phyloP scores from a whole-genome alignment of 495 filamentous ascomycete genomes.

The Neurospora sp. region DNA sequence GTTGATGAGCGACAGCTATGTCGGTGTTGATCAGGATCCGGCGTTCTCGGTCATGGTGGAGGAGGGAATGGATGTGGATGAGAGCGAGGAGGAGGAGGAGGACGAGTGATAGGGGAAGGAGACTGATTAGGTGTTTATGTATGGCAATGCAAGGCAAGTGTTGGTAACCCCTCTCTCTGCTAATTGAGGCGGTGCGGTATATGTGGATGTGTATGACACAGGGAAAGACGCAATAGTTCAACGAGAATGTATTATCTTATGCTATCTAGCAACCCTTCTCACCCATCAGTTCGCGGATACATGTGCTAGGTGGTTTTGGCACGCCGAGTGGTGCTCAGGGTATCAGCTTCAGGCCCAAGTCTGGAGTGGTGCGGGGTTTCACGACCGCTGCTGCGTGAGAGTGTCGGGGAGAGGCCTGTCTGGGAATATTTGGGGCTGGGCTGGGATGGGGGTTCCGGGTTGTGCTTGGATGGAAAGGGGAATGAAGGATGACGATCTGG shows the following conservation, averaged over 20 bases:
- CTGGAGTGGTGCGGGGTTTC: neutral
- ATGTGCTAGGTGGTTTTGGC: neutral
- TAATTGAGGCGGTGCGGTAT: neutral
- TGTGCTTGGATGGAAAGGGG: neutral
- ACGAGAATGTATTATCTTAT: conserved; percentile 7
- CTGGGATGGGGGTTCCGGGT: neutral
- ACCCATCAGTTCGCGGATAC: neutral
- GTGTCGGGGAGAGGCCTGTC: neutral
- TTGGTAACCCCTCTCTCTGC: neutral
- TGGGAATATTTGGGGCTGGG: neutral
- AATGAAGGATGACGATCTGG: neutral
- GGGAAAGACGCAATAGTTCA: conserved; percentile 4
- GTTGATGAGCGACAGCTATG: conserved; percentile 95
- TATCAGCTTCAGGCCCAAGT: neutral
- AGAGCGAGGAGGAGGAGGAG: conserved; percentile 69
- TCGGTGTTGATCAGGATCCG: conserved; percentile 94
- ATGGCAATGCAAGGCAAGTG: neutral
- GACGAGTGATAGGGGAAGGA: conserved; percentile 25
- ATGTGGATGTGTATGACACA: conserved; percentile 17
- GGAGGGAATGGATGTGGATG: conserved; percentile 93
- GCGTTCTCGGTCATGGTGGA: conserved; percentile 74
- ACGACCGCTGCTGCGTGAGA: neutral
- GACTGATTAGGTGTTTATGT: neutral
- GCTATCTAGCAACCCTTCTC: neutral
- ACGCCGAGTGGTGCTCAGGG: neutral